Evolutionary conservation across 352 stramenopile species (phyloP).

Genomic region (Phytophthora quininea): DNA sequence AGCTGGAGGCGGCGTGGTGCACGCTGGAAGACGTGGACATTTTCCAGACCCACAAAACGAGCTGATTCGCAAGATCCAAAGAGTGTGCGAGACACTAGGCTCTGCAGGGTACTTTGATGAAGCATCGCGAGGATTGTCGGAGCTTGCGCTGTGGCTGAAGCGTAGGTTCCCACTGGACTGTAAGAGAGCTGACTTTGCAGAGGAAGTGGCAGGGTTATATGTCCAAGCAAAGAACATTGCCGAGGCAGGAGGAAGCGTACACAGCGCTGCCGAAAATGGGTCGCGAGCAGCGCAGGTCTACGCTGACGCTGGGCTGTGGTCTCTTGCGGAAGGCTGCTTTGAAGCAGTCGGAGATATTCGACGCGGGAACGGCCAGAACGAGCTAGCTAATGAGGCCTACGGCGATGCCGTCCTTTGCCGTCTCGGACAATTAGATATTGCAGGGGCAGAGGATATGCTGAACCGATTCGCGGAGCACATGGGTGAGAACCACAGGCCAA

Average conservation of each 20-base stretch:
- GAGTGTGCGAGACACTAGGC: constrained; percentile 61
- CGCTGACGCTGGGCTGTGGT: constrained; percentile 58
- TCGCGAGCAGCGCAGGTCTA: constrained; percentile 58
- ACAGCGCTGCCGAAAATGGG: constrained; percentile 56
- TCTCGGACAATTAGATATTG: constrained; percentile 61
- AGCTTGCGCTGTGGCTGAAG: constrained; percentile 67
- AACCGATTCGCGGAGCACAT: constrained; percentile 45
- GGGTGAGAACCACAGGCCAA: constrained; percentile 36
- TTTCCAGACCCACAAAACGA: constrained; percentile 43
- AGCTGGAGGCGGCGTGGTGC: constrained; percentile 72
- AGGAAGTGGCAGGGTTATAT: constrained; percentile 56
- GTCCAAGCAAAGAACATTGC: constrained; percentile 59
- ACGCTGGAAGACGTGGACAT: constrained; percentile 54
- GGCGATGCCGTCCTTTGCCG: constrained; percentile 66
- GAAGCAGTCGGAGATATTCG: constrained; percentile 59
- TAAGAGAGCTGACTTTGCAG: constrained; percentile 34
- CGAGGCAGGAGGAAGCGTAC: constrained; percentile 56
- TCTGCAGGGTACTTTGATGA: constrained; percentile 73
- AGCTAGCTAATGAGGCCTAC: constrained; percentile 60
- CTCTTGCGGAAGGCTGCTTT: constrained; percentile 59
- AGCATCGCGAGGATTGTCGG: constrained; percentile 57
- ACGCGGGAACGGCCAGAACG: constrained; percentile 36
- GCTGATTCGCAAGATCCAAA: constrained; percentile 47
- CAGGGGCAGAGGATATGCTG: constrained; percentile 58
- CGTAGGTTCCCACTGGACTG: constrained; percentile 64